Base-by-base conservation (phyloP, 495 filamentous ascomycete species). In the Aspergillus diversus region DNA sequence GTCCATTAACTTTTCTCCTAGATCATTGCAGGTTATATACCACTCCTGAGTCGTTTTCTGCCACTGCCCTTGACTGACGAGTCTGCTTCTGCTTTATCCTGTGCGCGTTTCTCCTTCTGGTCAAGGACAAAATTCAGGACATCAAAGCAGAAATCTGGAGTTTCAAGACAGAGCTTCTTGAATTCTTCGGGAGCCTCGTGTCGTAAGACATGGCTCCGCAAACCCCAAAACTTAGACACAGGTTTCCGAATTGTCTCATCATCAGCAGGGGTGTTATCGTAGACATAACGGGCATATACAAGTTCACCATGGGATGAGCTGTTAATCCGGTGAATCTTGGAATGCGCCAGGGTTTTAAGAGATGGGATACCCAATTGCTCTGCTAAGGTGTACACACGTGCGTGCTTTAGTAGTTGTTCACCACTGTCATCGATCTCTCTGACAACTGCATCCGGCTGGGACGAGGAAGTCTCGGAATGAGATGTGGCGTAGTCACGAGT, bases 151-250 rank as follows among this genome's bases (percentile, higher is more conserved):
- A 98, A 97, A 68, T 94, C 88, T 15, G 93, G 94, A 66, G 89
- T 93, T 73, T 97, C 91, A 57, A 96, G 77, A 77, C 94, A 96
- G 74, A 97, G 85, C 55, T 79, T 72, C 67, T 86, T 83, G 80
- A 96, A 97, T 69, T 90, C 89, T 0, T 88, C 85, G 71, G 93
- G 90, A 37, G 92, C 90, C 71, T 95, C 90, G 69, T 92, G 83
- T 27, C 93, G 87, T 59, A 97, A 78, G 32, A 90, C 84, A 79
- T 95, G 91, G 63, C 86, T 88, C 59, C 90, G 81, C 51, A 86
- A 85, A 3, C 92, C 92, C 93, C 93, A 97, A 79, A 95, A 96
- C 52, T 86, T 87, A n/a, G 91, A 92, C 42, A 97, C 88, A 6
- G 93, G 93, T 56, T 85, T 89, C 54, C 93, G 86, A 63, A 97